These are phyloP conservation scores for Croton laevigatus DNA, from an alignment of 441 rosid species.

Conservation along the genomic window DNA sequence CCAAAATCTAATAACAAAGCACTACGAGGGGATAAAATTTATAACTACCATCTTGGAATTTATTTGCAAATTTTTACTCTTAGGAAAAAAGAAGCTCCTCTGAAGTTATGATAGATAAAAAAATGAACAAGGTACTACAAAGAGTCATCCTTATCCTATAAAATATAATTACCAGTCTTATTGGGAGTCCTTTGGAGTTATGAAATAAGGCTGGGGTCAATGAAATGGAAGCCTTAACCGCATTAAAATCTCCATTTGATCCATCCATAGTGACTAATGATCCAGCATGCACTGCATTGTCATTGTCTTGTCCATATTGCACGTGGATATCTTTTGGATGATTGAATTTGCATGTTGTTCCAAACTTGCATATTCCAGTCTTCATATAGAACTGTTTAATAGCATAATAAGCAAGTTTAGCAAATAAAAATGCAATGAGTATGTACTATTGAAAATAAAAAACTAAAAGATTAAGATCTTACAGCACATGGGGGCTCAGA, in stretches of 20 bases:
- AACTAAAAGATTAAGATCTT: constrained; percentile 33
- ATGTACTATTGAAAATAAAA: constrained; percentile 6
- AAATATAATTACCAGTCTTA: constrained; percentile 57
- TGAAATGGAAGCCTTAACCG: constrained; percentile 33
- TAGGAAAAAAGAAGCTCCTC: background rate
- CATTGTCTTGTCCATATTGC: constrained; percentile 43
- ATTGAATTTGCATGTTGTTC: constrained; percentile 84
- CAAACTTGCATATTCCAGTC: constrained; percentile 94
- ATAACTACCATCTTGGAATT: no score
- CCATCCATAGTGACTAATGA: constrained; percentile 31
- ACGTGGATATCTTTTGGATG: constrained; percentile 83
- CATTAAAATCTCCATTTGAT: constrained; percentile 30
- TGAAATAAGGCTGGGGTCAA: constrained; percentile 49
- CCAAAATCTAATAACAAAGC: background rate
- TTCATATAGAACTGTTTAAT: constrained; percentile 75
- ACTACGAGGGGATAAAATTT: background rate
- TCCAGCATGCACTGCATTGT: constrained; percentile 35
- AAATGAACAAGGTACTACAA: background rate
- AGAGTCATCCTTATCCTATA: background rate
- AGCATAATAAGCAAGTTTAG: constrained; percentile 25
- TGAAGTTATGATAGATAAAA: background rate
- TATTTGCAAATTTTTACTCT: no score
- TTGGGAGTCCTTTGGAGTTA: constrained; percentile 91
- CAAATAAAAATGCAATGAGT: constrained; percentile 17
- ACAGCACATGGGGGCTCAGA: constrained; percentile 80